phyloP scores from a whole-genome alignment of 257 asterid species.

The Orobanche coerulescens region DNA sequence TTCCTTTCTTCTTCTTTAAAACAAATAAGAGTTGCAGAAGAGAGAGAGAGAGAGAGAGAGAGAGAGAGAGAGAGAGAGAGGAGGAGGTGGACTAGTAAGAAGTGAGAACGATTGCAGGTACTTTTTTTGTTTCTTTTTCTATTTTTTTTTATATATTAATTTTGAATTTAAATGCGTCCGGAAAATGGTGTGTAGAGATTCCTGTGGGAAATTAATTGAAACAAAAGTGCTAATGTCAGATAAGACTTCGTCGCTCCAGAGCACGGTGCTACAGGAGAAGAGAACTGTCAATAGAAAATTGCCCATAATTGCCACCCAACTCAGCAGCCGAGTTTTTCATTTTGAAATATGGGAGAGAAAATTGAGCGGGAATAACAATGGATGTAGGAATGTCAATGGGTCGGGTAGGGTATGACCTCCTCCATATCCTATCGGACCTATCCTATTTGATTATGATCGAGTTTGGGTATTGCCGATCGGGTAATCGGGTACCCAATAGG shows the following conservation, averaged over 20 bases:
- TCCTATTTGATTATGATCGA: no score
- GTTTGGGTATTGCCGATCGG: no score
- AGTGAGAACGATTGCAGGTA: conserved; percentile 28
- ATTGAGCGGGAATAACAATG: conserved; percentile 59
- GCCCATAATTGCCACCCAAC: not conserved
- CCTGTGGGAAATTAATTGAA: conserved; percentile 16
- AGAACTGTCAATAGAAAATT: not conserved
- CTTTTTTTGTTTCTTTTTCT: conserved; percentile 6
- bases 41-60: conserved; percentile 22
- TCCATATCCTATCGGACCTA: no score
- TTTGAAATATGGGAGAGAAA: conserved; percentile 26
- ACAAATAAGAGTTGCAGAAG: conserved; percentile 43
- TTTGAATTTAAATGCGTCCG: conserved; percentile 34
- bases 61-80: conserved; percentile 20
- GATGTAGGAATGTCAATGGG: no score
- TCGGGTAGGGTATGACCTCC: no score
- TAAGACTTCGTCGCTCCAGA: conserved; percentile 17
- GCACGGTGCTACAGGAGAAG: not conserved
- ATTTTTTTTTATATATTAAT: not conserved
- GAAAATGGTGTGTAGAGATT: conserved; percentile 23
- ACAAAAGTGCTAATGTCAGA: conserved; percentile 14
- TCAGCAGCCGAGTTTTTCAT: conserved; percentile 1
- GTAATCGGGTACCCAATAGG: no score
- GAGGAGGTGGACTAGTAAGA: conserved; percentile 25
- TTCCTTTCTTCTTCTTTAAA: conserved; percentile 48